Conservation (phyloP, 208 protist genomes). For the Acanthamoeba triangularis region DNA sequence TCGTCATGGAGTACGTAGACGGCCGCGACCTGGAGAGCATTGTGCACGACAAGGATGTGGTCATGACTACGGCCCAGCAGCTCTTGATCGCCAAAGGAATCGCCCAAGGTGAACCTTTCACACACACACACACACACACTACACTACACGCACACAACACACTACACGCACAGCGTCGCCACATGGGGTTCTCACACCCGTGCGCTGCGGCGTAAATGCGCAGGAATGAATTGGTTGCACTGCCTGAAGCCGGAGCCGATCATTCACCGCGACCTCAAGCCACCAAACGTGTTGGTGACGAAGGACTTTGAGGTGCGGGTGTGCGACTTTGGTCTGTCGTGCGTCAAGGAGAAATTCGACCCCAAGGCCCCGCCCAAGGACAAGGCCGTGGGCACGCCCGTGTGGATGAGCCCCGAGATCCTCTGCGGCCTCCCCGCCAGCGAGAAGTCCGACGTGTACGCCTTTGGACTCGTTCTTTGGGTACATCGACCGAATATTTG, state of each 20-base stretch:
- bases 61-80: slow-evolving; percentile 12
- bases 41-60: slow-evolving; percentile 44
- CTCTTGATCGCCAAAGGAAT: slow-evolving; percentile 64
- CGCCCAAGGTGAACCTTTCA: neutral
- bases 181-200: neutral
- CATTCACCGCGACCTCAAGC: slow-evolving; percentile 73
- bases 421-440: slow-evolving; percentile 25
- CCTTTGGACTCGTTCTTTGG: slow-evolving; percentile 62
- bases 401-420: slow-evolving; percentile 71
- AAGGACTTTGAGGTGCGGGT: slow-evolving; percentile 65
- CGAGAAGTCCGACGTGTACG: slow-evolving; percentile 62
- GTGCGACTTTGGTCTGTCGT: slow-evolving; percentile 72
- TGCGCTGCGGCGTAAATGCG: neutral
- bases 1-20: slow-evolving; percentile 87
- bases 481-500: neutral
- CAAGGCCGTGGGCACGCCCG: slow-evolving; percentile 61
- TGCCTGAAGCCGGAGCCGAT: slow-evolving; percentile 63
- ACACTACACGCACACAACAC: no score
- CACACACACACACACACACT: no score
- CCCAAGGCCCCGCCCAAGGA: slow-evolving; percentile 59
- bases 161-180: no score
- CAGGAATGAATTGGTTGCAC: slow-evolving; percentile 71
- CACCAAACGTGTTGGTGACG: slow-evolving; percentile 50
- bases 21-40: slow-evolving; percentile 39
- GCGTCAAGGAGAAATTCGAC: slow-evolving; percentile 65